Conservation (phyloP, 225 moss, liverwort and hornwort genomes). For the Climacium dendroides region DNA sequence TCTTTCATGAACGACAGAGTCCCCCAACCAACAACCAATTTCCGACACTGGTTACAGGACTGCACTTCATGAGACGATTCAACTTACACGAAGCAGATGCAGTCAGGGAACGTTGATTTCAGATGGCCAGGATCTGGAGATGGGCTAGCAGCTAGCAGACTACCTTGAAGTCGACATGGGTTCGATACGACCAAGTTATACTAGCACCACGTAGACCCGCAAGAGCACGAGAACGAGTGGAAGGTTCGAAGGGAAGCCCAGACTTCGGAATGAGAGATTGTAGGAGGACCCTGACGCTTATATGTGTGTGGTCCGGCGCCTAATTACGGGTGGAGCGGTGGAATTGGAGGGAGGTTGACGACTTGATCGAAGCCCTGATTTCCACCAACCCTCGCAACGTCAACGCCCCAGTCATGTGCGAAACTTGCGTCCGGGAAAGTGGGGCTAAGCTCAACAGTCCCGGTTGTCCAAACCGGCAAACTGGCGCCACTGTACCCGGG, state of each 20-base stretch:
- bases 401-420: slow-evolving; percentile 3
- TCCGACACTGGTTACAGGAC: not conserved
- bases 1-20: not conserved
- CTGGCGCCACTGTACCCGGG: not conserved
- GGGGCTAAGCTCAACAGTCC: not conserved
- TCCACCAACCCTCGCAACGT: slow-evolving; percentile 3
- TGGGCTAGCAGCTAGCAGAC: not conserved
- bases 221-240: not conserved
- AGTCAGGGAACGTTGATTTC: not conserved
- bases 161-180: not conserved
- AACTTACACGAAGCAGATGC: not conserved
- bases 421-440: slow-evolving; percentile 7
- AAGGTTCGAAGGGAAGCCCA: not conserved
- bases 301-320: not conserved
- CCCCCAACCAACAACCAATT: not conserved
- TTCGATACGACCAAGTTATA: not conserved
- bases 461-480: not conserved
- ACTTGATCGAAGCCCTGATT: not conserved
- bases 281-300: not conserved
- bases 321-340: slow-evolving; percentile 1
- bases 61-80: not conserved
- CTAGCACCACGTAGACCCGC: not conserved
- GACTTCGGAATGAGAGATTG: not conserved
- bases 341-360: not conserved
- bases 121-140: not conserved